Conservation (phyloP, 139 green algal species). For the Trebouxia sp. region DNA sequence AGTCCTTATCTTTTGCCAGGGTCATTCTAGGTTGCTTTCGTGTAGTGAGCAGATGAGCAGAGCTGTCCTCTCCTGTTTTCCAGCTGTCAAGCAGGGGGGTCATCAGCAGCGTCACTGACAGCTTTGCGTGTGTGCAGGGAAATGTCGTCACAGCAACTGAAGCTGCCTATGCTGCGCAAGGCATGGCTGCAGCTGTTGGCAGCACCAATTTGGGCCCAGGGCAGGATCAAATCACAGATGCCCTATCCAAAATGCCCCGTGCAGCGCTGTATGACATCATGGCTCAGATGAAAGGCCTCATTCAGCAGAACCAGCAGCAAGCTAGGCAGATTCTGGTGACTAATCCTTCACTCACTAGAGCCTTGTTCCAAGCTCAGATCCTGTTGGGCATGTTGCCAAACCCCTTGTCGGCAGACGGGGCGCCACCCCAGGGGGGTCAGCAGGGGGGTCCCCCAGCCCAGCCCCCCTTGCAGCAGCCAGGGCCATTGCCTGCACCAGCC, state of each 20-base stretch:
- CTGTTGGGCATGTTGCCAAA: slow-evolving; percentile 80
- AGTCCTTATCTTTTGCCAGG: too few species aligned
- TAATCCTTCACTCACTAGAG: slow-evolving; percentile 87
- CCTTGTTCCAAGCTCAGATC: slow-evolving; percentile 91
- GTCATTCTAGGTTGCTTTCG: too few species aligned
- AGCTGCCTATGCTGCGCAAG: slow-evolving; percentile 21
- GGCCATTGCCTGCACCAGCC: neutral
- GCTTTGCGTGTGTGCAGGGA: too few species aligned
- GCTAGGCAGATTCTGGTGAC: slow-evolving; percentile 76
- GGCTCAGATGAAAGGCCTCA: slow-evolving; percentile 57
- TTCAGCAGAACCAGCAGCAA: slow-evolving; percentile 43
- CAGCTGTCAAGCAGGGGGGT: too few species aligned
- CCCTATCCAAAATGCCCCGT: slow-evolving; percentile 50
- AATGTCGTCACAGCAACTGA: neutral
- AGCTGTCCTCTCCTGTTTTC: too few species aligned
- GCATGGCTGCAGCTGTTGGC: slow-evolving; percentile 3
- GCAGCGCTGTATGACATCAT: slow-evolving; percentile 73
- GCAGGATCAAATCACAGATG: slow-evolving; percentile 32
- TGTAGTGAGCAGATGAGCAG: too few species aligned
- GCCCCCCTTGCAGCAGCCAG: slow-evolving; percentile 2
- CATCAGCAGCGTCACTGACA: too few species aligned
- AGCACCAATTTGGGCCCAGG: slow-evolving; percentile 5
- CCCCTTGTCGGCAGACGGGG: neutral
- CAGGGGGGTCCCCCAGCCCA: slow-evolving; percentile 23
- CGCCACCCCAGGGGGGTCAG: slow-evolving; percentile 6